Evolutionary conservation across 169 alveolate species (phyloP).

Genomic region (Eimeria sp.): DNA sequence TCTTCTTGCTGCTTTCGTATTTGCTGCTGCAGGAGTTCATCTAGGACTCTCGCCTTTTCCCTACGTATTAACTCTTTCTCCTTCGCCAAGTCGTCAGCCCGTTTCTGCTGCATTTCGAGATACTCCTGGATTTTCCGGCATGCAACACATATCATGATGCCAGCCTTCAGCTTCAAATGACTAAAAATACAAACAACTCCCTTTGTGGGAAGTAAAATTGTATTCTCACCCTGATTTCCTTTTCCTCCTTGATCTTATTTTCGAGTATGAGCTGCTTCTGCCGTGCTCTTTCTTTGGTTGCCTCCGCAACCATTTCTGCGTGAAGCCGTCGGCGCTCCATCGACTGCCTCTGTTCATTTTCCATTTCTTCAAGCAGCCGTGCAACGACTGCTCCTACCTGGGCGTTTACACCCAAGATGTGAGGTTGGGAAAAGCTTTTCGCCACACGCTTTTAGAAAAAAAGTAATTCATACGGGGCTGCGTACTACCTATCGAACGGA

Average conservation of each 20-base stretch:
- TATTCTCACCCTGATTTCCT: conserved; percentile 45
- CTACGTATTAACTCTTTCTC: conserved; percentile 46
- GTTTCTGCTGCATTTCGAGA: conserved; percentile 63
- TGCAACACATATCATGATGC: neutral
- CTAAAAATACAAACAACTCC: neutral
- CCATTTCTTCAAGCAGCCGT: conserved; percentile 78
- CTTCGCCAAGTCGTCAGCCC: conserved; percentile 51
- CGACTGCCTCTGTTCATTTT: conserved; percentile 65
- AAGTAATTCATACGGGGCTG: neutral
- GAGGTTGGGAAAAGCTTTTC: neutral
- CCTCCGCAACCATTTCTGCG: conserved; percentile 48
- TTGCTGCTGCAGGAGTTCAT: conserved; percentile 61
- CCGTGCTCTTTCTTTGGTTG: conserved; percentile 57
- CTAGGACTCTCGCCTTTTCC: conserved; percentile 70
- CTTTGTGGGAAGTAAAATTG: neutral
- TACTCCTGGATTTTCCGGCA: conserved; percentile 23
- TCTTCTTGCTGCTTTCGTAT: conserved; percentile 61
- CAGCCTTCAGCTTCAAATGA: neutral
- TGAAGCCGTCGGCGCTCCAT: conserved; percentile 48
- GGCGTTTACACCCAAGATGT: conserved; percentile 22
- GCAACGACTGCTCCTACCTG: conserved; percentile 69
- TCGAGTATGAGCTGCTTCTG: conserved; percentile 61
- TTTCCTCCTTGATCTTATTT: conserved; percentile 49
- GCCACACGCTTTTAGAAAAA: neutral
- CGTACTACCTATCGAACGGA: neutral